Base-by-base conservation (phyloP, 148 eudicot species). In the Selenicereus undatus region DNA sequence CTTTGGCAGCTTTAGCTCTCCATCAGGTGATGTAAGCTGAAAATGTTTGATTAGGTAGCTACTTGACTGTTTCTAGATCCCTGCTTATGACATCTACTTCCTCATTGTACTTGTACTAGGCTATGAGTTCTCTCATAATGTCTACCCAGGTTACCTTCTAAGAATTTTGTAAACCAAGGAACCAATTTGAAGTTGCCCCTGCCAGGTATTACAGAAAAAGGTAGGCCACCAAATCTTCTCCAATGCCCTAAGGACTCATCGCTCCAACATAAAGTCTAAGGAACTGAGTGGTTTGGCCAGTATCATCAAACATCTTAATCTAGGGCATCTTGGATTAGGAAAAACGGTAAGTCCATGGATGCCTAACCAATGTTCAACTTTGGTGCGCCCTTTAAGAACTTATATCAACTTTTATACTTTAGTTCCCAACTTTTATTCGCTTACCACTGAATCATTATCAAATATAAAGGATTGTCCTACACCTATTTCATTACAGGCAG, bases 161-260 rank as follows among this genome's bases (percentile, higher is more conserved):
- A 0, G 50, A 32, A 12, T 76, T 76, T 5, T 58, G 29, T 3
- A 60, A 12, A 0, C 48, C 39, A 1, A 76, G 12, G 3, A 58
- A 60, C 79, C 52, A 60, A 11, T 76, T 24, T 1, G 70, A 4
- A 0, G 71, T 51, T 0, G 32, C 51, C 1, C 71, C 79, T 2
- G 36, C 70, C 4, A 76, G 29, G 13, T 76, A 76, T 11, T 58
- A 70, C 12, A 58, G 79, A 35, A 76, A 76, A 11, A 58, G 13
- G 36, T 60, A 32, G 11, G 71, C 71, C 45, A 62, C 4, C 30
- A 76, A 2, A 6, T 64, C 17, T 9, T 76, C 51, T 4, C 3
- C 16, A 0, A 76, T 8, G 12, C 51, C 70, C 22, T 20, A 36
- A 0, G 70, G 51, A 1, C 51, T 58, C 71, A 76, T 58, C 0